Conservation (phyloP, 306 rosid genomes). For the Delonix regia region DNA sequence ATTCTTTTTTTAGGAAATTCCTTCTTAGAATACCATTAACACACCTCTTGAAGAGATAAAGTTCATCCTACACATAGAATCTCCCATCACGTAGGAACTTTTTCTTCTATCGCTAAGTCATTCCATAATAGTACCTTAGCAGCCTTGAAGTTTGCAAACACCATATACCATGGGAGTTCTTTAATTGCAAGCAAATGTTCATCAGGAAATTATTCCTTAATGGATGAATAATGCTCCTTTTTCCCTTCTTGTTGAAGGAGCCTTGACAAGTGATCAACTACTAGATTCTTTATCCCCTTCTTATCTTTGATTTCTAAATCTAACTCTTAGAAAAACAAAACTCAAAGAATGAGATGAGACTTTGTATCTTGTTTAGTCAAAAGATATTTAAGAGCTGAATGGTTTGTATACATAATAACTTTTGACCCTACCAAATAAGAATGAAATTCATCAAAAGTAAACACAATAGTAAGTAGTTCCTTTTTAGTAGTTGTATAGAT, state of each 20-base stretch:
- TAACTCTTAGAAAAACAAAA: neutral
- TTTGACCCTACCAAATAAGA: too few relatives aligned
- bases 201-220: too few relatives aligned
- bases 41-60: neutral
- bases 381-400: too few relatives aligned
- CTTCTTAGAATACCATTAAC: too few relatives aligned
- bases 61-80: neutral
- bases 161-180: neutral
- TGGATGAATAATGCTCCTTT: neutral
- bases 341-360: neutral
- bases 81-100: neutral
- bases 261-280: neutral
- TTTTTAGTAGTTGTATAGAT: too few relatives aligned
- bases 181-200: neutral
- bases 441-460: too few relatives aligned
- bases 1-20: too few relatives aligned
- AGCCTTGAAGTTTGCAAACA: neutral
- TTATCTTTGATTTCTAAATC: neutral
- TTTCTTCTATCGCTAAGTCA: neutral
- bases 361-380: too few relatives aligned
- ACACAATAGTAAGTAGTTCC: too few relatives aligned
- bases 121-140: neutral
- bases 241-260: too few relatives aligned
- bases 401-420: too few relatives aligned
- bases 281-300: neutral